phyloP scores from a whole-genome alignment of 2,329 filamentous ascomycete species.

The Fusarium liriodendri region DNA sequence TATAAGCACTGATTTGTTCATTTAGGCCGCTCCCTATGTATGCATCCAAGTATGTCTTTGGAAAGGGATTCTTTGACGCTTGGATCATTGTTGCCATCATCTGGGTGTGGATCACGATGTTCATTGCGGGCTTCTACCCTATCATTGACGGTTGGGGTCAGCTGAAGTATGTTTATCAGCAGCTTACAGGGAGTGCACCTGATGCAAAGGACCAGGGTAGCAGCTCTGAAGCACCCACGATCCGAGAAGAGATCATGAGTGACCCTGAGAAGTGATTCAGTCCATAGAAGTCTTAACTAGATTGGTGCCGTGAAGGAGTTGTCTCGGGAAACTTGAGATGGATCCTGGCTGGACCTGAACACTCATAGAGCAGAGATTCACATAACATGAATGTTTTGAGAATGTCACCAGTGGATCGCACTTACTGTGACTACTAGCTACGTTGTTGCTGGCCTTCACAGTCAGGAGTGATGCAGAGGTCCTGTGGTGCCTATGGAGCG shows the following conservation, averaged over 20 bases:
- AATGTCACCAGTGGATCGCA: background rate
- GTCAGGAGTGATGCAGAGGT: background rate
- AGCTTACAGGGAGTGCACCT: background rate
- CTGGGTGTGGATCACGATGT: conserved; percentile 64
- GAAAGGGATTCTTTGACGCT: conserved; percentile 59
- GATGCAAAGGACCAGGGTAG: background rate
- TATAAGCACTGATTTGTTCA: background rate
- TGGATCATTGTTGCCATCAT: conserved; percentile 64
- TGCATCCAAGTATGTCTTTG: conserved; percentile 61
- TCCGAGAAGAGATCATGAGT: background rate
- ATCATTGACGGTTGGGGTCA: conserved; percentile 57
- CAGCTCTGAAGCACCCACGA: background rate
- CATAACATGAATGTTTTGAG: background rate
- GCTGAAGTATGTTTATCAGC: conserved; percentile 12
- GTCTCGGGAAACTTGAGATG: background rate
- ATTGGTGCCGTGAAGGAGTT: background rate
- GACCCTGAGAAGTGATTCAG: background rate
- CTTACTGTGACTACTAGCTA: background rate
- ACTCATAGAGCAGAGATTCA: background rate
- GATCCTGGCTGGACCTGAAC: background rate
- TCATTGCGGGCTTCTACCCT: conserved; percentile 61
- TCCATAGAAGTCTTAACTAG: background rate
- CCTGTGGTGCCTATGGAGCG: background rate
- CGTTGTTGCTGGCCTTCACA: no score
- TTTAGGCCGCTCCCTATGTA: conserved; percentile 63